Base-by-base conservation (phyloP, 225 moss, liverwort and hornwort genomes). In the Takakia lepidozioides region DNA sequence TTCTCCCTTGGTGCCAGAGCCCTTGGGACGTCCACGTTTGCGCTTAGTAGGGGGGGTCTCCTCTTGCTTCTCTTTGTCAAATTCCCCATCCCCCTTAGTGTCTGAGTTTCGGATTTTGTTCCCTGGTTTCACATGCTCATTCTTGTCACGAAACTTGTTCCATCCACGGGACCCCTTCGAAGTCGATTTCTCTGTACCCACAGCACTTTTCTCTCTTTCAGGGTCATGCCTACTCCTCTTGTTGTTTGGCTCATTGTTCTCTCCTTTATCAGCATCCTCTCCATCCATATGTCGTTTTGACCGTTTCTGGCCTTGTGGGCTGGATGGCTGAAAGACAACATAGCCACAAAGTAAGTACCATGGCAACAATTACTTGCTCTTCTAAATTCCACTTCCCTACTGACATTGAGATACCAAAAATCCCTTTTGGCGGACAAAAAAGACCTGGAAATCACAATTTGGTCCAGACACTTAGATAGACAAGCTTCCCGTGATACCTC, bases 121-220 rank as follows among this genome's bases (percentile, higher is more conserved):
- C 34, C 58, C 64, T 48, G 56, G 51, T 64, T 71, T 93, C 59
- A 56, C 54, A 9, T 66, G 44, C 22, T 83, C 88, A 42, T 70
- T 88, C 73, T 93, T 90, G 45, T 90, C 89, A 50, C 69, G 76
- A 50, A 55, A 83, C 77, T 78, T 98, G 62, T 77, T 71, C 63
- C 71, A 74, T 63, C 41, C 72, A 60, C 65, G 80, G 59, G 73
- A 62, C 19, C 75, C 81, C 66, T 72, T 72, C 15, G 73, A 71
- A 57, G 73, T n/a, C n/a, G n/a, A n/a, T n/a, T n/a, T 48, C 51
- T 64, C 75, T 19, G 46, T 59, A 29, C 26, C 44, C 38, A 59
- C 51, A 0, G 58, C 61, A 49, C 71, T 77, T 56, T 61, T 69
- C 35, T 58, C 46, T 50, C 67, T 78, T 25, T 67, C 81, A 39